These are phyloP conservation scores for Urochloa ruziziensis DNA, from an alignment of 176 grass and related monocot genomes.

Conservation along the genomic window DNA sequence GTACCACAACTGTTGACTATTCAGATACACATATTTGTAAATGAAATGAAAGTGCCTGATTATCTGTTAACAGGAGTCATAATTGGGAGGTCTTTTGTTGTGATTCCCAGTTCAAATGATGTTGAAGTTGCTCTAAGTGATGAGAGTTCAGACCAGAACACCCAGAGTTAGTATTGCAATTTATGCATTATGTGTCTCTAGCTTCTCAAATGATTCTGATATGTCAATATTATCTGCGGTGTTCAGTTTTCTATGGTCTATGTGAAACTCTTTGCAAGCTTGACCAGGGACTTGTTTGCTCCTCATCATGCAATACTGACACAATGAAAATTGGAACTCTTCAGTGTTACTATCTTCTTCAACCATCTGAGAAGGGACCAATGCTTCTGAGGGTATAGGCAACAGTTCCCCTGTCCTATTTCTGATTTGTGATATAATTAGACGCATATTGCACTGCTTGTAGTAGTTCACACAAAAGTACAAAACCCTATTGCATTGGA, in stretches of 20 bases:
- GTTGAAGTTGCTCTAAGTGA: slow-evolving; percentile 56
- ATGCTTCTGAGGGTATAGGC: slow-evolving; percentile 88
- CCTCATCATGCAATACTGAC: slow-evolving; percentile 73
- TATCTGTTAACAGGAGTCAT: slow-evolving; percentile 62
- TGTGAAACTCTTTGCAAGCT: slow-evolving; percentile 72
- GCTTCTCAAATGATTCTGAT: not conserved
- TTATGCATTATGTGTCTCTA: slow-evolving; percentile 23
- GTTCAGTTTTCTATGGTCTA: slow-evolving; percentile 85
- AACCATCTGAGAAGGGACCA: slow-evolving; percentile 70
- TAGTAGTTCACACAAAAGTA: not conserved
- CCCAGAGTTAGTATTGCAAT: slow-evolving; percentile 50
- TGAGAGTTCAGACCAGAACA: slow-evolving; percentile 65
- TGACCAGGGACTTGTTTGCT: slow-evolving; percentile 86
- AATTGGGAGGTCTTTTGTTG: slow-evolving; percentile 61
- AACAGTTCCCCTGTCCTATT: not conserved
- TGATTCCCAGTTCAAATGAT: slow-evolving; percentile 68
- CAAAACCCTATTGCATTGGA: not conserved
- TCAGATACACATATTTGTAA: not conserved
- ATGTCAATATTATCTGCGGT: slow-evolving; percentile 15
- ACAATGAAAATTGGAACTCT: slow-evolving; percentile 69
- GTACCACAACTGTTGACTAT: slow-evolving; percentile 30
- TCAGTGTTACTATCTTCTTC: slow-evolving; percentile 76
- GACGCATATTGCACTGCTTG: not conserved
- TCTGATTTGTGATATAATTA: not conserved
- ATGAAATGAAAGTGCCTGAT: slow-evolving; percentile 19